A percentile compares a stretch with the other conserved stretches of the same genome.
Evolutionary conservation across 208 protist species (phyloP).

Genomic region (Jaenimonas drosophilae): DNA sequence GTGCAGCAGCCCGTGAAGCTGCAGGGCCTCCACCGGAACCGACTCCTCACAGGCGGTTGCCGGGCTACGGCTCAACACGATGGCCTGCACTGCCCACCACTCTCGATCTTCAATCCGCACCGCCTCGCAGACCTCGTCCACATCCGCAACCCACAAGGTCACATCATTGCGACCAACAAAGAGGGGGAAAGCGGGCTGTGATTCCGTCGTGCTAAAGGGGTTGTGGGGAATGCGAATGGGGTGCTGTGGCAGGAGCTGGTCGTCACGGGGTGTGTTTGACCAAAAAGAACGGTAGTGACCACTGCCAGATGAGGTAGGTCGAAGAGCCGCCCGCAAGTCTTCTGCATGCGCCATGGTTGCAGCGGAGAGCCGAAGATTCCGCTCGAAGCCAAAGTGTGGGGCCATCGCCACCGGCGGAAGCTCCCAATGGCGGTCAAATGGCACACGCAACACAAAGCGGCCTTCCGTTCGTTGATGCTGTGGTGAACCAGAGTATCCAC

Average conservation of each 20-base stretch:
- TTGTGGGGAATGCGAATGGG: slow-evolving; percentile 23
- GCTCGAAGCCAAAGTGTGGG: slow-evolving; percentile 65
- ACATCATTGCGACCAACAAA: slow-evolving; percentile 58
- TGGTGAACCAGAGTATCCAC: too few species aligned
- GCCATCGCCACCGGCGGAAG: slow-evolving; percentile 12
- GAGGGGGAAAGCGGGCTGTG: slow-evolving; percentile 21
- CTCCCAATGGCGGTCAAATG: slow-evolving; percentile 30
- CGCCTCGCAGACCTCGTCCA: slow-evolving; percentile 71
- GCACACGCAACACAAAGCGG: slow-evolving; percentile 61
- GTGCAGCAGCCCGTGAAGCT: slow-evolving; percentile 24
- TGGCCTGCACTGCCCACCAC: slow-evolving; percentile 64
- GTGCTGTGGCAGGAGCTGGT: slow-evolving; percentile 38
- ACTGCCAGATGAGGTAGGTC: too few species aligned
- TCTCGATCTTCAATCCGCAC: slow-evolving; percentile 50
- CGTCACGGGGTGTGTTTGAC: slow-evolving; percentile 34
- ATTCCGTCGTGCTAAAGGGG: slow-evolving; percentile 13
- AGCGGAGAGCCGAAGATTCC: slow-evolving; percentile 20
- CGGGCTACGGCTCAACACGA: slow-evolving; percentile 18
- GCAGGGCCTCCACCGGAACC: slow-evolving; percentile 29
- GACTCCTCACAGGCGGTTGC: slow-evolving; percentile 47
- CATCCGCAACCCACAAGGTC: slow-evolving; percentile 54
- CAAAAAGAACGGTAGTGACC: too few species aligned
- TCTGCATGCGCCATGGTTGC: slow-evolving; percentile 21
- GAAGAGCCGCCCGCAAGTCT: slow-evolving; percentile 36
- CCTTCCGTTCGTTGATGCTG: too few species aligned